Conservation (phyloP, 2,329 filamentous ascomycete genomes). For the Sordariomycetes sp. region DNA sequence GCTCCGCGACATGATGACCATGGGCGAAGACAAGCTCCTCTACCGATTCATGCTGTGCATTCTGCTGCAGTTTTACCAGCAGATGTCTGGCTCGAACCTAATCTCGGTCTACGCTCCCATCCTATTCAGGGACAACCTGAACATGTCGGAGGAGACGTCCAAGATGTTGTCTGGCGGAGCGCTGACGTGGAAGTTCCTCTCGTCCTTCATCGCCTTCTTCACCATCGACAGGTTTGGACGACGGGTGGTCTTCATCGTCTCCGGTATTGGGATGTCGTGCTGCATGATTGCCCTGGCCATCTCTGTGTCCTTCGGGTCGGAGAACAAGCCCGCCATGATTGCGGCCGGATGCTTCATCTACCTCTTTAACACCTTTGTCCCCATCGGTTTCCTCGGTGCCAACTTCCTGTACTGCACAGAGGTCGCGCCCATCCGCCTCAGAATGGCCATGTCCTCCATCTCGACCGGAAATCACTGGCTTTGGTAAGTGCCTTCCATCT, state of each 20-base stretch:
- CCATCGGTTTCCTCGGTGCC: constrained; percentile 29
- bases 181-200: constrained; percentile 47
- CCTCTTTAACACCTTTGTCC: constrained; percentile 45
- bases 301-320: constrained; percentile 35
- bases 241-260: constrained; percentile 41
- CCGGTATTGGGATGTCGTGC: constrained; percentile 38
- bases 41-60: constrained; percentile 30
- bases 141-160: constrained; percentile 23
- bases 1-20: constrained; percentile 33
- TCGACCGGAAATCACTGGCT: constrained; percentile 46
- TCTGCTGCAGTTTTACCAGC: constrained; percentile 18
- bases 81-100: constrained; percentile 11
- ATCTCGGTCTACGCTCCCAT: constrained; percentile 36
- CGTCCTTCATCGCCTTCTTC: constrained; percentile 38
- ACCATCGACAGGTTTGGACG: constrained; percentile 41
- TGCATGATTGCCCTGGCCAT: constrained; percentile 47
- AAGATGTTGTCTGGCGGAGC: constrained; percentile 36
- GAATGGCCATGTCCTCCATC: constrained; percentile 46
- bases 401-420: constrained; percentile 54
- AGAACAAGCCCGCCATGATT: constrained; percentile 36
- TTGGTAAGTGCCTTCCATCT: too few relatives aligned
- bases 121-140: constrained; percentile 30
- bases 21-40: constrained; percentile 37
- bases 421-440: constrained; percentile 40
- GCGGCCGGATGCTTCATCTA: constrained; percentile 47